Evolutionary conservation across 257 asterid genomes (phyloP).

Genomic region (Solanum chilense): DNA sequence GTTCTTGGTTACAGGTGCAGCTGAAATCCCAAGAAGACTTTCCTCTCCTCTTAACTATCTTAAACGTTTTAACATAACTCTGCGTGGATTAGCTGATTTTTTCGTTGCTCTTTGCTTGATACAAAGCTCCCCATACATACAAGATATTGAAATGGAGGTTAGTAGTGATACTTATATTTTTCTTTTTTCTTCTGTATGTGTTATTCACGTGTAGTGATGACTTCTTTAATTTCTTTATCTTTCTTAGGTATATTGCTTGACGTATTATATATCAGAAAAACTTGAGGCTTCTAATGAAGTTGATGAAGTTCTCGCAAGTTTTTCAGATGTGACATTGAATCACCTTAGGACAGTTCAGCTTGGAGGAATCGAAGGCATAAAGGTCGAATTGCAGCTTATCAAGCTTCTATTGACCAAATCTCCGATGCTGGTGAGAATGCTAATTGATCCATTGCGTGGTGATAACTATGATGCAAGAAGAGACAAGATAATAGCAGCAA

Average conservation of each 20-base stretch:
- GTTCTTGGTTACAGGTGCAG: neutral
- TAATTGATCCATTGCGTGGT: neutral
- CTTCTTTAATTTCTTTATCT: neutral
- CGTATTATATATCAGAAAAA: neutral
- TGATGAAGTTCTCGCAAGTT: neutral
- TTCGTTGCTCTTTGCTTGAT: neutral
- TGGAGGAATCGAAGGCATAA: neutral
- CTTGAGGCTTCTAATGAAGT: neutral
- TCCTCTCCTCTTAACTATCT: neutral
- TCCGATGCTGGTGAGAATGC: neutral
- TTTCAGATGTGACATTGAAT: neutral
- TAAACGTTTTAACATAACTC: neutral
- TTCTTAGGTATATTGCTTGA: neutral
- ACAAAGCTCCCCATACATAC: neutral
- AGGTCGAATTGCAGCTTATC: neutral
- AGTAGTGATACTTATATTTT: neutral
- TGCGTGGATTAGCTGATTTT: neutral
- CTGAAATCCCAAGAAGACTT: neutral
- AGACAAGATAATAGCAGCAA: neutral
- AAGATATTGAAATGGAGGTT: neutral
- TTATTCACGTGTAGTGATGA: neutral
- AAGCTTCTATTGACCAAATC: neutral
- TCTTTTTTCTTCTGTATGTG: neutral
- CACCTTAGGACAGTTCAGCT: neutral
- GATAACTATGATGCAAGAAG: neutral